A percentile compares a stretch with the other conserved stretches of the same genome.
phyloP scores from a whole-genome alignment of 257 asterid species.

The Solanum chmielewskii region DNA sequence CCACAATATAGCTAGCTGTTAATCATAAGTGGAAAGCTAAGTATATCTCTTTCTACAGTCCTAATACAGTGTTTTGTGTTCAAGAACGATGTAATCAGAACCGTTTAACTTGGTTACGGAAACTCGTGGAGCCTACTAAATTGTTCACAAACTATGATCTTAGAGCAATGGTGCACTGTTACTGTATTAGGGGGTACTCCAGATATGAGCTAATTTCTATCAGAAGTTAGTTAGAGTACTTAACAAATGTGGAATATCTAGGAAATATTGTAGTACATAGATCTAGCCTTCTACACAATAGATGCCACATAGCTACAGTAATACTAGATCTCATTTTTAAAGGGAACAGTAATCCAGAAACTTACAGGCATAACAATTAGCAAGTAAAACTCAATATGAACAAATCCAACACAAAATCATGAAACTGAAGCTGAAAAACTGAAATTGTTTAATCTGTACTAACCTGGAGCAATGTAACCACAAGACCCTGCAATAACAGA shows the following conservation, averaged over 20 bases:
- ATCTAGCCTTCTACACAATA: not conserved
- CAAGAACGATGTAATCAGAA: not conserved
- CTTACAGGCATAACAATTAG: not conserved
- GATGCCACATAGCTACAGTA: not conserved
- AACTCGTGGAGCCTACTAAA: not conserved
- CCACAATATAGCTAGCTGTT: not conserved
- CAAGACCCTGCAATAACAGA: slow-evolving; percentile 98
- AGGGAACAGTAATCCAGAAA: not conserved
- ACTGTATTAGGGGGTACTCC: not conserved
- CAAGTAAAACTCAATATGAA: not conserved
- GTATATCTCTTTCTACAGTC: not conserved
- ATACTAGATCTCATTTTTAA: not conserved
- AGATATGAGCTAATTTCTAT: not conserved
- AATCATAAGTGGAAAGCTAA: not conserved
- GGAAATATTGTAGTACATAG: not conserved
- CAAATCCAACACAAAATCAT: not conserved
- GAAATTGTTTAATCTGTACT: not conserved
- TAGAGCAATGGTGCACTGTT: not conserved
- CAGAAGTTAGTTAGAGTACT: not conserved
- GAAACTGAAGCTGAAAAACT: not conserved
- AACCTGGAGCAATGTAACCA: slow-evolving; percentile 98
- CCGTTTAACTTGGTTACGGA: not conserved
- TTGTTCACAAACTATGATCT: not conserved
- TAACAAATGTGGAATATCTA: not conserved
- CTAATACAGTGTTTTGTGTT: not conserved